Base-by-base conservation (phyloP, 1,284 basidiomycete genomes). In the Megacollybia platyphylla region DNA sequence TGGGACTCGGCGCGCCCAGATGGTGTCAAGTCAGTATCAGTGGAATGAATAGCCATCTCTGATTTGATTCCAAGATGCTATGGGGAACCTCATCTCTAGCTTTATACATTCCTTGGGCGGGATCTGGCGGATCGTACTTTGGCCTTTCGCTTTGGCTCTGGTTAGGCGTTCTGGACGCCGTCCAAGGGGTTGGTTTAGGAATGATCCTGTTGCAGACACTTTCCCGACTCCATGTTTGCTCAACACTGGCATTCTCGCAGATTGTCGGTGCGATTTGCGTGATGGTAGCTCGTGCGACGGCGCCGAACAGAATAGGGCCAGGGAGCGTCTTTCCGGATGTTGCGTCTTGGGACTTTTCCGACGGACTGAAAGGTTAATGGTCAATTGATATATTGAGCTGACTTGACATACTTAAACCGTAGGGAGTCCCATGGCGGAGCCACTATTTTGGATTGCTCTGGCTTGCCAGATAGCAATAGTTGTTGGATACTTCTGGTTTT, bases 401-500 rank as follows among this genome's bases (percentile, higher is more conserved):
- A 37, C n/a, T 10, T 20, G n/a, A 34, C 31, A 11, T 11, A 34
- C 29, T 37, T 32, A 20, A 43, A 5, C 32, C 40, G 17, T 50
- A 68, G 74, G 73, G 49, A 87, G 84, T 52, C 85, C 85, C 10
- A 77, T 88, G 73, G 83, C 80, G 15, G 68, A 73, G 26, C 77
- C 84, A 42, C 68, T 86, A 45, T 94, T 94, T 71, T 94, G 90
- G 90, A 62, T 91, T 39, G 88, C 87, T 44, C 68, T 94, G 41
- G 55, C 76, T 7, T 85, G 76, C 56, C 85, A 87, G 57, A 56
- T 93, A 45, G 59, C 90, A 49, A 90, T 94, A 55, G 87, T 92
- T 44, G 63, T 83, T 47, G 90, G 90, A 17, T 94, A 93, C 67
- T 90, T 92, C 68, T 86, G 86, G 84, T 91, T 93, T 76, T 94